Evolutionary conservation across 768 basidiomycete genomes (phyloP).

Genomic region (Leccinum pellstonianum): DNA sequence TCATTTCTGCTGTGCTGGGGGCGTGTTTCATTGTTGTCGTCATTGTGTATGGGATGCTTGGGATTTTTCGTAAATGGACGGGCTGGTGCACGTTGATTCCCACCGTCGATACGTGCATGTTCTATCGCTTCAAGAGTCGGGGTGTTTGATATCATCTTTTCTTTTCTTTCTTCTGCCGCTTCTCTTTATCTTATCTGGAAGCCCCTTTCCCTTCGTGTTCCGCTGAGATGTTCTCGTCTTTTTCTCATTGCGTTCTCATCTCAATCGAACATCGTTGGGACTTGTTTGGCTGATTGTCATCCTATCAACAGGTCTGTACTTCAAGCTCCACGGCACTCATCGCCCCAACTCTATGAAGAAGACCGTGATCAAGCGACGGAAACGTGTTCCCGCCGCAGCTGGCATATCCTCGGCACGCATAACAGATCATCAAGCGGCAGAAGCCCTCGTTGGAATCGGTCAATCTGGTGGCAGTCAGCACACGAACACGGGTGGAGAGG

Average conservation of each 20-base stretch:
- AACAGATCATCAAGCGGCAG: constrained; percentile 86
- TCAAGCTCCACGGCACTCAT: constrained; percentile 96
- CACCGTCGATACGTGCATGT: constrained; percentile 19
- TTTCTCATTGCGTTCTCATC: not conserved
- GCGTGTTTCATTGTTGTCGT: constrained; percentile 23
- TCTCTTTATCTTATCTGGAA: constrained; percentile 28
- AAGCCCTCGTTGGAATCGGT: constrained; percentile 83
- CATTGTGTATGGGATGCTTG: constrained; percentile 3
- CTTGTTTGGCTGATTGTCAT: constrained; percentile 16
- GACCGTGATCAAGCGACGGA: constrained; percentile 96
- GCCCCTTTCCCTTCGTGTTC: constrained; percentile 16
- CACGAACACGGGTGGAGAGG: constrained; percentile 37
- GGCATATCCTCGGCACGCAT: constrained; percentile 48
- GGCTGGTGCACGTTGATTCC: constrained; percentile 22
- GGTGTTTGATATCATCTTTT: constrained; percentile 19
- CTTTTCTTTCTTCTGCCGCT: constrained; percentile 14
- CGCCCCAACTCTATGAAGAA: constrained; percentile 99
- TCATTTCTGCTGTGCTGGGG: constrained; percentile 24
- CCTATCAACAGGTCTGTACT: constrained; percentile 77
- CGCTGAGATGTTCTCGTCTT: not conserved
- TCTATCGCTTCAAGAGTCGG: constrained; percentile 19
- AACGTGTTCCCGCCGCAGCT: constrained; percentile 89
- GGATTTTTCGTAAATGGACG: constrained; percentile 24
- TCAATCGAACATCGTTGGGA: not conserved
- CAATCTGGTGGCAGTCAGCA: constrained; percentile 42